Evolutionary conservation across 2,329 filamentous ascomycete species (phyloP), one percentile per base, ranked within the genome.

Genomic region (Alternaria infectoria): DNA sequence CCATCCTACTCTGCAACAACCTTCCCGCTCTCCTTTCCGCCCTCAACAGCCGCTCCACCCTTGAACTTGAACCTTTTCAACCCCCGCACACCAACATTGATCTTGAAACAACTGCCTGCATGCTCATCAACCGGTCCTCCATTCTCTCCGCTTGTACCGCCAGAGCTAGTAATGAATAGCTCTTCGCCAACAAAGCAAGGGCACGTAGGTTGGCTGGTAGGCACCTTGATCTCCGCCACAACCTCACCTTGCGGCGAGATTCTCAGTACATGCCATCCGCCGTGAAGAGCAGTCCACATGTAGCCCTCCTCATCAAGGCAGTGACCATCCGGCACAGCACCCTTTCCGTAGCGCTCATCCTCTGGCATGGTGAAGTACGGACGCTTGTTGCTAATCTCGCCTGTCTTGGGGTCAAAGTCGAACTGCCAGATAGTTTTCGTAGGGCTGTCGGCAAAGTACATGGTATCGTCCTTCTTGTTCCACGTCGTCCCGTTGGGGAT

Each of bases 401-500:
- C 91, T 2, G 87, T 89, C n/a, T 80, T 76, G 1, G 82, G 74
- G 69, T 91, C 84, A 81, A 91, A 97, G 80, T 95, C 91, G 77
- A 90, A 93, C 21, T 89, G 89, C 70, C 87, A 89, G 69, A 97
- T 90, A 59, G 87, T 88, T 65, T 86, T 85, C 30, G 86, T 88
- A 5, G 90, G 89, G 43, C 92, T 93, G 82, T 97, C 90, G 23
- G 92, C 93, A 76, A 94, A 90, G 85, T 93, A 97, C 86, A 96
- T 89, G 60, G 86, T 93, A 77, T 87, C 88, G 73, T 88, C 84
- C 74, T 91, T 88, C 12, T 85, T 84, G 45, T 91, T 93, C 91
- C 92, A 97, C 68, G 91, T 90, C 54, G 94, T 89, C 52, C 91
- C 90, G 81, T 97, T 97, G 59, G 94, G 93, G 70, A 97, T 96